Percentiles rank a stretch among this genome's conserved stretches.
Conservation (phyloP, 1,284 basidiomycete species). For the Pterula multifida region DNA sequence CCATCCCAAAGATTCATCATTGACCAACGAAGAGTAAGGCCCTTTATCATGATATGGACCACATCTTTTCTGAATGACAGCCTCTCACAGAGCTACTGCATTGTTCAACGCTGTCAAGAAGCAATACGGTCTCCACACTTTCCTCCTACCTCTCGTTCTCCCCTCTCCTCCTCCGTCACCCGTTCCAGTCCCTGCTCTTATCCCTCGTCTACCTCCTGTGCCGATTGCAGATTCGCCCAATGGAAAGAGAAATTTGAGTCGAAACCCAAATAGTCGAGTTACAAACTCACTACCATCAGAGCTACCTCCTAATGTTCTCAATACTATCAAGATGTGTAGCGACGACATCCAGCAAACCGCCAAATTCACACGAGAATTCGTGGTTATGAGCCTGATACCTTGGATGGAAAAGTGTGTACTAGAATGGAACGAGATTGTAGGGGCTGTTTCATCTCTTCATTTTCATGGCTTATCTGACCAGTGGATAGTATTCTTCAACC, state of each 20-base stretch:
- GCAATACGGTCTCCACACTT: slow-evolving; percentile 65
- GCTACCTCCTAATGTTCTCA: slow-evolving; percentile 16
- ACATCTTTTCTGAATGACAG: slow-evolving; percentile 8
- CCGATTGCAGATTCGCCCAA: slow-evolving; percentile 21
- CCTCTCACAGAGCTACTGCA: slow-evolving; percentile 44
- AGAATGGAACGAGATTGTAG: slow-evolving; percentile 87
- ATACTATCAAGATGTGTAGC: slow-evolving; percentile 49
- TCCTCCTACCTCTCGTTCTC: slow-evolving; percentile 49
- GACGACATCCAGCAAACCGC: slow-evolving; percentile 74
- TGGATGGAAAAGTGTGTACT: slow-evolving; percentile 94
- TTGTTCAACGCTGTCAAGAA: slow-evolving; percentile 76
- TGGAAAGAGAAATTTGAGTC: neutral
- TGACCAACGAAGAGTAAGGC: slow-evolving; percentile 69
- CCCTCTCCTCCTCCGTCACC: slow-evolving; percentile 43
- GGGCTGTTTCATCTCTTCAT: slow-evolving; percentile 11
- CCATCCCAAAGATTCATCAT: slow-evolving; percentile 53
- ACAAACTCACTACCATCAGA: slow-evolving; percentile 7
- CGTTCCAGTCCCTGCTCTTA: slow-evolving; percentile 48
- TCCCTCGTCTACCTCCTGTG: slow-evolving; percentile 54
- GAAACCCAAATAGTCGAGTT: neutral
- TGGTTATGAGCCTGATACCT: slow-evolving; percentile 84
- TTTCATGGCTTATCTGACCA: neutral
- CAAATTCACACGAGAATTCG: slow-evolving; percentile 81
- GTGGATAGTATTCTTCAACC: neutral
- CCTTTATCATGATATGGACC: slow-evolving; percentile 1